These are phyloP conservation scores for Ganoderma resinaceum DNA, from an alignment of 1,284 basidiomycete species.

Conservation along the genomic window DNA sequence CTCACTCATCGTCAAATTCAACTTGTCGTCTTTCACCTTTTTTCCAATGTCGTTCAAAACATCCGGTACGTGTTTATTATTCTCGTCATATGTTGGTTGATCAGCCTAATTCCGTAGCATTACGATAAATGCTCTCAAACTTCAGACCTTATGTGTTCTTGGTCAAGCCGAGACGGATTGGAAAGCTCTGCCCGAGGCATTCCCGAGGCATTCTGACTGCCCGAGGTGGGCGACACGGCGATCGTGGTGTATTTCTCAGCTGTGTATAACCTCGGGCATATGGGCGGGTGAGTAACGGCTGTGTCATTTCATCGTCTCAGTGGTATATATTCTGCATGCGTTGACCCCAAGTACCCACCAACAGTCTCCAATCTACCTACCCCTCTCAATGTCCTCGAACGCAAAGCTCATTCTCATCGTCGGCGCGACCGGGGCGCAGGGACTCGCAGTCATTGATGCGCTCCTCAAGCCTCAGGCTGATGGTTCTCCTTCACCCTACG, in stretches of 20 bases:
- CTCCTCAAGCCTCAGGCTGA: slow-evolving; percentile 46
- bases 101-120: too few relatives aligned
- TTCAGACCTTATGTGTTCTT: background rate
- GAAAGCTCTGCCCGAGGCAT: background rate
- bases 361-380: background rate
- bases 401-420: slow-evolving; percentile 56
- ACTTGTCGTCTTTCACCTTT: too few relatives aligned
- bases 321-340: background rate
- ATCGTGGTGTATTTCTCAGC: background rate
- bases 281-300: background rate
- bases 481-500: slow-evolving; percentile 51
- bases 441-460: slow-evolving; percentile 51
- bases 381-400: background rate
- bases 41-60: too few relatives aligned
- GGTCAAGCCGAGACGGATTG: background rate
- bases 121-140: background rate
- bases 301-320: background rate
- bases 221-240: background rate
- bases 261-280: background rate
- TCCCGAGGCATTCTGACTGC: background rate
- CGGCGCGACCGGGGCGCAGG: slow-evolving; percentile 59
- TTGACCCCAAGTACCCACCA: background rate
- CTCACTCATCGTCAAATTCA: too few relatives aligned
- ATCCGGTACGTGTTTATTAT: too few relatives aligned
- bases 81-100: too few relatives aligned